phyloP scores from a whole-genome alignment of 1,284 basidiomycete species.

The Entoloma clypeatum region DNA sequence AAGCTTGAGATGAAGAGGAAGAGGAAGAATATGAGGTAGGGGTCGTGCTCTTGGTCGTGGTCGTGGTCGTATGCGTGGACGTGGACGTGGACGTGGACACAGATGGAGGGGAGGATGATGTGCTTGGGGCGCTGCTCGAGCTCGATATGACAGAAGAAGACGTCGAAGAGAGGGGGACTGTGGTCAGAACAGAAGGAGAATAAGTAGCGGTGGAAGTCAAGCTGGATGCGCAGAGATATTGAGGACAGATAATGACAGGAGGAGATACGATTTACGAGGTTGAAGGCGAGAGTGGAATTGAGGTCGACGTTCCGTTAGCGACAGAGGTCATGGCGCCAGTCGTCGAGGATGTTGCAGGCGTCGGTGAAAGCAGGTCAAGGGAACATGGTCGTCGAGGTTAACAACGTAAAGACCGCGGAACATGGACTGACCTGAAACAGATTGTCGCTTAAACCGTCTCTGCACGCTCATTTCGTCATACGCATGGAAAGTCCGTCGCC shows the following conservation, averaged over 20 bases:
- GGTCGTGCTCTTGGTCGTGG: conserved; percentile 8
- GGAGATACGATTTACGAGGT: too few relatives aligned
- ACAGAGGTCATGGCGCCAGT: conserved; percentile 5
- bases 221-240: too few relatives aligned
- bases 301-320: conserved; percentile 7
- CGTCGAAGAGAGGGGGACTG: too few relatives aligned
- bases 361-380: conserved; percentile 13
- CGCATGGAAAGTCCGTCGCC: too few relatives aligned
- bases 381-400: conserved; percentile 6
- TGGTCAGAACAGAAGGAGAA: too few relatives aligned
- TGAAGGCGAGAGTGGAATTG: conserved; percentile 18
- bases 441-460: conserved; percentile 6
- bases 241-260: too few relatives aligned
- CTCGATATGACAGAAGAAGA: too few relatives aligned
- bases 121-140: too few relatives aligned
- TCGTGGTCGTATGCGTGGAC: conserved; percentile 6
- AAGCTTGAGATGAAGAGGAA: conserved; percentile 12
- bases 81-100: conserved; percentile 17
- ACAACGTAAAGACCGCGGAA: conserved; percentile 18
- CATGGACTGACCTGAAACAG: conserved; percentile 15
- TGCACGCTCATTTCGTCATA: too few relatives aligned
- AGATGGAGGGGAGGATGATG: too few relatives aligned
- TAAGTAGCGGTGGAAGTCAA: too few relatives aligned
- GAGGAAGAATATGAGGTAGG: conserved; percentile 18
- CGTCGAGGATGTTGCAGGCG: conserved; percentile 14